Evolutionary conservation across 108 stramenopile genomes (phyloP).

Genomic region (Nitzschia sp.): DNA sequence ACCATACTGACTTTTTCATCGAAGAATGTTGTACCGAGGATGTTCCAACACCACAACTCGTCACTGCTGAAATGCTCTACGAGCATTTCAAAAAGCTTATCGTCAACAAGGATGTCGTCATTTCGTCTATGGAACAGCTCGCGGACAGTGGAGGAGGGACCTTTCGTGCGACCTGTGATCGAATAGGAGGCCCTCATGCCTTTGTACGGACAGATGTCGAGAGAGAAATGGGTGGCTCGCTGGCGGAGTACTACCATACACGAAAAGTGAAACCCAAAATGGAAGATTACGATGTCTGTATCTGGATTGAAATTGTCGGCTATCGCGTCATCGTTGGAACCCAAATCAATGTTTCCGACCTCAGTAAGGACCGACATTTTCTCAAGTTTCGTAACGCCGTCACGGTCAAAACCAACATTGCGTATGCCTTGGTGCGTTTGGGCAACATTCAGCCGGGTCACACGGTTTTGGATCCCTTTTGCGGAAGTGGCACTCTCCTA

Average conservation of each 20-base stretch:
- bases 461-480: conserved; percentile 56
- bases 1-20: conserved; percentile 62
- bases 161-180: conserved; percentile 67
- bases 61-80: conserved; percentile 59
- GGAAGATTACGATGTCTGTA: conserved; percentile 59
- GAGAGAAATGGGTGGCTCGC: conserved; percentile 66
- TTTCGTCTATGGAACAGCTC: conserved; percentile 14
- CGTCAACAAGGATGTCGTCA: conserved; percentile 8
- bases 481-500: conserved; percentile 57
- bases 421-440: conserved; percentile 64
- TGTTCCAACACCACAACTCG: neutral
- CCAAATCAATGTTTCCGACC: conserved; percentile 64
- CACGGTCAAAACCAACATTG: conserved; percentile 73
- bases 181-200: conserved; percentile 60
- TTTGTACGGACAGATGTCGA: conserved; percentile 61
- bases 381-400: conserved; percentile 66
- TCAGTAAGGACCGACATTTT: conserved; percentile 64
- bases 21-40: conserved; percentile 20
- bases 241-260: conserved; percentile 48
- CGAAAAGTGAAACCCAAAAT: conserved; percentile 51
- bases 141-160: conserved; percentile 17
- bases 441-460: conserved; percentile 49
- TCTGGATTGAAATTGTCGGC: conserved; percentile 61
- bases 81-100: conserved; percentile 44
- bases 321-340: conserved; percentile 57